phyloP scores from a whole-genome alignment of 768 basidiomycete genomes.

The Tremella mesenterica region DNA sequence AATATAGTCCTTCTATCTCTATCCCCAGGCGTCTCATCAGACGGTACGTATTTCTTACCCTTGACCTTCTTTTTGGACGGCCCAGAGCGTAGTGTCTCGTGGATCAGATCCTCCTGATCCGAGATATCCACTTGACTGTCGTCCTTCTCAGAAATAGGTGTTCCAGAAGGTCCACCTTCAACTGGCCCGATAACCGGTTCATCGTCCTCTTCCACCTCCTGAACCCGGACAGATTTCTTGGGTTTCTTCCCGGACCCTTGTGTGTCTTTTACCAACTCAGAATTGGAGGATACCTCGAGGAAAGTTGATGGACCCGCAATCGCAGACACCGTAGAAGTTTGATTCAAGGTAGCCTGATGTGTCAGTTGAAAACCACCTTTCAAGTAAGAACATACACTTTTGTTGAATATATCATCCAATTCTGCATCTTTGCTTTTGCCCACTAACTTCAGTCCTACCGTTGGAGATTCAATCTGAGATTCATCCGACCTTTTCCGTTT shows the following conservation, averaged over 20 bases:
- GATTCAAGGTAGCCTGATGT: neutral
- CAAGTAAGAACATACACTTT: conserved; percentile 48
- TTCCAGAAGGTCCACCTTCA: neutral
- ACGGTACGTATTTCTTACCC: conserved; percentile 52
- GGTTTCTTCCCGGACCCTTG: conserved; percentile 10
- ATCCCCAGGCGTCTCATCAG: conserved; percentile 62
- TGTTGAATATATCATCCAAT: conserved; percentile 57
- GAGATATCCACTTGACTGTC: conserved; percentile 12
- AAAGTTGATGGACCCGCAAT: neutral
- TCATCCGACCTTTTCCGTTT: conserved; percentile 8
- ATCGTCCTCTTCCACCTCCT: conserved; percentile 14
- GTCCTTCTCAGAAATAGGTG: conserved; percentile 9
- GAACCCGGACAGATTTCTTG: too few species aligned
- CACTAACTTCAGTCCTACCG: conserved; percentile 18
- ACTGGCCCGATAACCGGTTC: conserved; percentile 6
- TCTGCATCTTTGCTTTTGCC: conserved; percentile 49
- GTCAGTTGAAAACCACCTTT: neutral
- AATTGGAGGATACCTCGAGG: neutral
- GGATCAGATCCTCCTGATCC: conserved; percentile 50
- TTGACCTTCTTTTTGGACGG: conserved; percentile 32
- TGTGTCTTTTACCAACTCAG: conserved; percentile 16
- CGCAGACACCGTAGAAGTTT: neutral
- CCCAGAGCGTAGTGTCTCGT: conserved; percentile 53
- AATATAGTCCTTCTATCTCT: conserved; percentile 80
- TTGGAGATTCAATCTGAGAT: neutral